Conservation (phyloP, 257 asterid species). For the Solanum etuberosum region DNA sequence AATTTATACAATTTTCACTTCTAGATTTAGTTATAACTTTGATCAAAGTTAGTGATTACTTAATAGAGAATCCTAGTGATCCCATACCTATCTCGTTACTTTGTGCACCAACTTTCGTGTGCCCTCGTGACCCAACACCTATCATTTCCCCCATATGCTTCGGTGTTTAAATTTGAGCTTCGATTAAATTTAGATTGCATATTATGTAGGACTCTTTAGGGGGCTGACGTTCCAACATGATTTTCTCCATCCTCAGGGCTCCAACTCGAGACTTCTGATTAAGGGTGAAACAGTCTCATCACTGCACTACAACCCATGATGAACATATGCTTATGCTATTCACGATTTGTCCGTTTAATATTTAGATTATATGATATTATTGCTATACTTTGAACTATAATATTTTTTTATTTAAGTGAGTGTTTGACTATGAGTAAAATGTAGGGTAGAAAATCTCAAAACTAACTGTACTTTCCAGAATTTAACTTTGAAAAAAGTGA, state of each 20-base stretch:
- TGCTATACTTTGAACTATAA: background rate
- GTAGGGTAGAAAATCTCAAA: no score
- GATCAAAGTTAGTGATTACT: background rate
- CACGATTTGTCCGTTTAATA: background rate
- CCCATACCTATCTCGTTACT: background rate
- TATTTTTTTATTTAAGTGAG: background rate
- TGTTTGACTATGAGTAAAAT: no score
- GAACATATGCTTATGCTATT: background rate
- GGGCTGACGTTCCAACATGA: no score
- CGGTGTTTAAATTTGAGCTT: background rate
- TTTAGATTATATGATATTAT: no score
- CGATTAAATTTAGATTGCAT: no score
- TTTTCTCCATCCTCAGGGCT: no score
- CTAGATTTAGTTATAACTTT: background rate
- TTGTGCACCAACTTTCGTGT: background rate
- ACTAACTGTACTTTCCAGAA: no score
- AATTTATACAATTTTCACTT: background rate
- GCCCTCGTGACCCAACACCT: background rate
- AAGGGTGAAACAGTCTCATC: no score
- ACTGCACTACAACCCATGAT: background rate
- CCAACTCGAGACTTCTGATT: no score
- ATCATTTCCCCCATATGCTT: background rate
- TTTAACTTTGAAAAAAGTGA: no score
- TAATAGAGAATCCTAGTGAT: background rate
- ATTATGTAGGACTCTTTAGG: no score